Percentiles rank a stretch among this genome's conserved stretches.
Conservation (phyloP, 805 yeast species). For the Suhomyces emberorum region DNA sequence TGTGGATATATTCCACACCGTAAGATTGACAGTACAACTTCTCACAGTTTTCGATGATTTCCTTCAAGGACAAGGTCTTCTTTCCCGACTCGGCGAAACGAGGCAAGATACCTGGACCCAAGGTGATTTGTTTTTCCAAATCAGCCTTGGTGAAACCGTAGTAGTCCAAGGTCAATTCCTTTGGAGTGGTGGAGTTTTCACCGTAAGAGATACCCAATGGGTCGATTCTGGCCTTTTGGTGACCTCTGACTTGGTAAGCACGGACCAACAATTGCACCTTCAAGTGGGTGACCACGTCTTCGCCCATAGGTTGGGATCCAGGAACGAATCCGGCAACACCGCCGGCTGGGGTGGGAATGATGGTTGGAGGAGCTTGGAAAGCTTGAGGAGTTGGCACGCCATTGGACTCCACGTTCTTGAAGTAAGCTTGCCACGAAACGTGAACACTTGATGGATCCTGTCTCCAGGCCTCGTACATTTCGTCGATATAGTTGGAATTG, state of each 20-base stretch:
- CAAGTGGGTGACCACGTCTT: conserved; percentile 80
- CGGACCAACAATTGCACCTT: conserved; percentile 95
- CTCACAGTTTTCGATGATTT: conserved; percentile 77
- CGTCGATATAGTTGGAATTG: conserved; percentile 91
- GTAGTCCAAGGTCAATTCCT: conserved; percentile 86
- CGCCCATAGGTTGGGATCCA: conserved; percentile 45
- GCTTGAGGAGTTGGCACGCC: conserved; percentile 71
- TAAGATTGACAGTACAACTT: conserved; percentile 80
- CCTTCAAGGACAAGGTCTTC: conserved; percentile 68
- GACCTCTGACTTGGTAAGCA: conserved; percentile 99
- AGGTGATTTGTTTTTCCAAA: conserved; percentile 73
- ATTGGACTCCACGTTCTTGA: conserved; percentile 79
- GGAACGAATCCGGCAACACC: conserved; percentile 62
- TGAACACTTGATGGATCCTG: conserved; percentile 89
- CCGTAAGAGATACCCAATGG: conserved; percentile 92
- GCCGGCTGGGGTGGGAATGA: conserved; percentile 78
- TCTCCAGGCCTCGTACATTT: conserved; percentile 95
- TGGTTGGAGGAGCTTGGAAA: conserved; percentile 86
- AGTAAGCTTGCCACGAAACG: conserved; percentile 95
- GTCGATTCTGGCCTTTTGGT: conserved; percentile 89
- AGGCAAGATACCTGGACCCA: conserved; percentile 97
- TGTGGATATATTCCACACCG: conserved; percentile 95
- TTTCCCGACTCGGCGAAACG: conserved; percentile 71
- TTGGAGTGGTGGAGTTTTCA: conserved; percentile 63
- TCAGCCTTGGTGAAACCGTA: conserved; percentile 90